Evolutionary conservation across 495 filamentous ascomycete genomes (phyloP).

Genomic region (Bacidia gigantensis): DNA sequence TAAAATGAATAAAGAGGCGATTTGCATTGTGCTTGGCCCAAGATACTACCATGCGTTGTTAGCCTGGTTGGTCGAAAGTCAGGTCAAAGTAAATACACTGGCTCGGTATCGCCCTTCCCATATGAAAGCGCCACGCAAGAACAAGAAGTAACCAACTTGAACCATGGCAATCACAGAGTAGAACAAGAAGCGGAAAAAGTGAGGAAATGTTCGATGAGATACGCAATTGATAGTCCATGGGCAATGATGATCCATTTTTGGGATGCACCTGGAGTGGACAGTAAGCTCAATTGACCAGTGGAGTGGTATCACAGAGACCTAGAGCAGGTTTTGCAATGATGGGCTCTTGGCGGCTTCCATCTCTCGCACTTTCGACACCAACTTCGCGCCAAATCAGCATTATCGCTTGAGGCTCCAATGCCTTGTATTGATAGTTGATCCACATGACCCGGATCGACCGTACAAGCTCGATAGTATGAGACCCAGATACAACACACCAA

Average conservation of each 20-base stretch:
- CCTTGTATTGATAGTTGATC: constrained; percentile 20
- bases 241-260: constrained; percentile 98
- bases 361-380: constrained; percentile 85
- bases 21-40: constrained; percentile 50
- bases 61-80: background rate
- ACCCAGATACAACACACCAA: constrained; percentile 62
- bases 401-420: constrained; percentile 3
- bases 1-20: constrained; percentile 54
- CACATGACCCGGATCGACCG: constrained; percentile 57
- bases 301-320: constrained; percentile 39
- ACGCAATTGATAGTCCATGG: constrained; percentile 94
- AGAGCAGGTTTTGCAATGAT: constrained; percentile 82
- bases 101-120: constrained; percentile 57
- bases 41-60: constrained; percentile 44
- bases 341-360: constrained; percentile 71
- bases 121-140: constrained; percentile 42
- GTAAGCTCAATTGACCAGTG: background rate
- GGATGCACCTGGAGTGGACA: constrained; percentile 82
- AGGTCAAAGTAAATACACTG: constrained; percentile 34
- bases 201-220: constrained; percentile 75
- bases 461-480: constrained; percentile 64
- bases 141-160: constrained; percentile 47
- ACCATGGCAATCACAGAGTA: constrained; percentile 58
- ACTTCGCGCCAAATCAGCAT: constrained; percentile 26
- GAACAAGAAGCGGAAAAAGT: constrained; percentile 79